Evolutionary conservation across 495 filamentous ascomycete species (phyloP), one percentile per base, ranked within the genome.

Genomic region (Penicillium flavigenum): DNA sequence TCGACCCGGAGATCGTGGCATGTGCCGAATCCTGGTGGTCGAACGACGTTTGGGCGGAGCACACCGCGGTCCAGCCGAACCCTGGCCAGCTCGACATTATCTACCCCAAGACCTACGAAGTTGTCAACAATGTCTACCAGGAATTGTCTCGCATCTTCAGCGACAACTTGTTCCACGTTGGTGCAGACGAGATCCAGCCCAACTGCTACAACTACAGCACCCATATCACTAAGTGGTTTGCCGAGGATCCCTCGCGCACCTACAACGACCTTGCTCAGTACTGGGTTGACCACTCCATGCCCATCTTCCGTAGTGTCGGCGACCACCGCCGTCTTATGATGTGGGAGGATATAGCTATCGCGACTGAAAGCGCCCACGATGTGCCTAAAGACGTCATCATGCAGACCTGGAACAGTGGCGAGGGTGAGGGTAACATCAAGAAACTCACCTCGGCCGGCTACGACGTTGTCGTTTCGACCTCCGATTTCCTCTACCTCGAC

Each of bases 11-110:
- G 8, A 78, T 84, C 22, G 75, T 84, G 19, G 65, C 80, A 1
- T 84, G 81, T 58, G 67, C 60, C 14, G 63, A 84, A 59, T 76
- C 77, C 1, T 84, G 81, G 81, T 84, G 81, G 81, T 79, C 76
- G 19, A 82, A 83, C 52, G 81, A 83, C 50, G 66, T 71, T 44
- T 82, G 72, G 72, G 53, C 72, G 4, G 57, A 70, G 11, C 81
- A 83, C 61, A 84, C 80, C 3, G 79, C 80, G 26, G 78, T 84
- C 9, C 76, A 84, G 69, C 81, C 81, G 1, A 79, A 77, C 54
- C 81, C 81, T 0, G 81, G 81, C 31, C 81, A 84, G 51, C 72
- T 84, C 45, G 81, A 84, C 58, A 81, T 81, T 59, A 73, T 83
- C 58, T 77, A 81, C 62, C 68, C 73, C 64, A 76, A 76, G 54